Evolutionary conservation across 257 asterid genomes (phyloP).

Genomic region (Solanum clarkiae): DNA sequence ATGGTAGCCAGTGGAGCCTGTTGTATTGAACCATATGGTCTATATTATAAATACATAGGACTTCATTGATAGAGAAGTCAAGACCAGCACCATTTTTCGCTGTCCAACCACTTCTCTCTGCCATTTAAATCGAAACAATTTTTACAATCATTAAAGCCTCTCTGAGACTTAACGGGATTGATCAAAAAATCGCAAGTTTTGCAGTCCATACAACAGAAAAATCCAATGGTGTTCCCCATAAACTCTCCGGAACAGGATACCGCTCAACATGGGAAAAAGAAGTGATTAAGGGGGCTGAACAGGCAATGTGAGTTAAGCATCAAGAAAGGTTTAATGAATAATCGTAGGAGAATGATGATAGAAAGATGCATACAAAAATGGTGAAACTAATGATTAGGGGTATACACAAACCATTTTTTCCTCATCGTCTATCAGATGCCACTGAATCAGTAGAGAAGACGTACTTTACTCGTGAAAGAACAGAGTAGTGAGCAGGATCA

Average conservation of each 20-base stretch:
- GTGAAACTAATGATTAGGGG: too few relatives aligned
- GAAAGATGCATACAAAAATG: too few relatives aligned
- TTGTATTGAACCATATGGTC: too few relatives aligned
- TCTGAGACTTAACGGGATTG: conserved; percentile 28
- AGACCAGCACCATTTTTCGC: conserved; percentile 1
- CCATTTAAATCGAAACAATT: conserved; percentile 51
- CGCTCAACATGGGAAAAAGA: conserved; percentile 19
- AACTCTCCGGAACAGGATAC: conserved; percentile 34
- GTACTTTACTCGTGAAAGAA: conserved; percentile 68
- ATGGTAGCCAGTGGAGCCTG: too few relatives aligned
- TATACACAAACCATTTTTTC: too few relatives aligned
- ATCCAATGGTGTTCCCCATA: conserved; percentile 50
- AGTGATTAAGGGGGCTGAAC: too few relatives aligned
- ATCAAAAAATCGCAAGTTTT: conserved; percentile 34
- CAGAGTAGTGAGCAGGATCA: conserved; percentile 83
- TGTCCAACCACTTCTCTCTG: conserved; percentile 34
- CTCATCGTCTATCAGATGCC: conserved; percentile 18
- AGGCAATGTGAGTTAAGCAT: too few relatives aligned
- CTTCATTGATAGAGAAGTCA: conserved; percentile 50
- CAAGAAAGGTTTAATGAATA: too few relatives aligned
- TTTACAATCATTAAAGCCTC: conserved; percentile 47
- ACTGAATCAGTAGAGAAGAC: conserved; percentile 61
- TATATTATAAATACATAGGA: background rate
- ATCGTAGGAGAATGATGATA: too few relatives aligned
- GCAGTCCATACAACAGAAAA: conserved; percentile 61